Conservation (phyloP, 2,329 filamentous ascomycete genomes). For the Trichoderma aggressivum region DNA sequence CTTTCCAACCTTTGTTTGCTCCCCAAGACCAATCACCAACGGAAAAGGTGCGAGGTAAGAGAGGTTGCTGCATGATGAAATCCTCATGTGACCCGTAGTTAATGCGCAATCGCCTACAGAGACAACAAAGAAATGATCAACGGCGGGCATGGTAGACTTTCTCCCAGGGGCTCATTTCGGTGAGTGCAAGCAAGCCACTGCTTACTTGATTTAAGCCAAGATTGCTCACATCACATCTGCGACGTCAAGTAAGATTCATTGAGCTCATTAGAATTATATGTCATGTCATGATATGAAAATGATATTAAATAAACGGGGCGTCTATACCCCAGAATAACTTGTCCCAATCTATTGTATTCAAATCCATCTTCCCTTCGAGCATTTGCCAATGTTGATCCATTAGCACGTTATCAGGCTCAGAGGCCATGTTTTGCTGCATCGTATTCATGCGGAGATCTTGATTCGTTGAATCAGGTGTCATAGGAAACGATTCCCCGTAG, state of each 20-base stretch:
- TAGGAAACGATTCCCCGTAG: conserved; percentile 21
- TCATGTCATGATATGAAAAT: conserved; percentile 20
- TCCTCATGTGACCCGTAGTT: background rate
- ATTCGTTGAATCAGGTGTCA: conserved; percentile 31
- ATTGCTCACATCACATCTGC: background rate
- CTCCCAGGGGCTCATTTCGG: background rate
- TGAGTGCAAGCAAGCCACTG: background rate
- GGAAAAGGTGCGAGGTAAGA: conserved; percentile 20
- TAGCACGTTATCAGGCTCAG: conserved; percentile 20
- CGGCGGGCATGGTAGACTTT: background rate
- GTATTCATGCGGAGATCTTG: conserved; percentile 16
- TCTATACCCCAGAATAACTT: conserved; percentile 35
- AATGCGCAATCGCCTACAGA: background rate
- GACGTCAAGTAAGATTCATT: background rate
- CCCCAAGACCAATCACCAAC: conserved; percentile 21
- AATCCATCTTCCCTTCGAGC: conserved; percentile 30
- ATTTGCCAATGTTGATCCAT: conserved; percentile 29
- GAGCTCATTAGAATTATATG: background rate
- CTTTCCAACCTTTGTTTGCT: conserved; percentile 36
- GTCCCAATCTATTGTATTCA: conserved; percentile 37
- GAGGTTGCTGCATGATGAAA: background rate
- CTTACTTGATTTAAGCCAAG: background rate
- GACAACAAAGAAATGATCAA: background rate
- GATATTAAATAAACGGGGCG: conserved; percentile 30
- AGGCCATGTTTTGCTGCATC: conserved; percentile 12